Evolutionary conservation across 1,139 yeast genomes (phyloP), one percentile per base, ranked within the genome.

Genomic region (Yamadazyma siamensis): DNA sequence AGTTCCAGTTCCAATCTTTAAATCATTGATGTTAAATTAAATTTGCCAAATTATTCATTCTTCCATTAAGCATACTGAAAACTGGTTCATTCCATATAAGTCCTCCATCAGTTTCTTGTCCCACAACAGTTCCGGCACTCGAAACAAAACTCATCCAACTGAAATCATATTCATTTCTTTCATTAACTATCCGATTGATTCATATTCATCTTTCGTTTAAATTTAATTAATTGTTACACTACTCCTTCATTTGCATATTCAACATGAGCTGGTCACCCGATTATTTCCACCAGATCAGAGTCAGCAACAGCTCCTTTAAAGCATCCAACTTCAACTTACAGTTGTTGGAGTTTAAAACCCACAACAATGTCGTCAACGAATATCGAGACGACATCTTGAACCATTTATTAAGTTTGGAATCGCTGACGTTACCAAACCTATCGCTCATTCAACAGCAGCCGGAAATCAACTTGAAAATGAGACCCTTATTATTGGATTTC

Each of bases 401-500:
- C 29, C 73, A 68, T 40, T 52, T 65, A 36, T 46, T 66, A 27
- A 26, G 42, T 10, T 46, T 65, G 44, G 74, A 70, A 39, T 30
- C 49, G 12, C 42, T 45, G 23, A 57, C 68, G 1, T 37, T 54
- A 20, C 73, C 75, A 20, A 60, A 53, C 38, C 52, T 67, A 31
- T 43, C 56, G 29, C 54, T 69, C 34, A 69, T 70, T 36, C 71
- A 66, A 43, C 74, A 68, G 46, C 76, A 70, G 47, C 76, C 75
- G 3, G 75, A 70, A 40, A 70, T 70, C 47, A 68, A 62, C 39
- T 49, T 70, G 34, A 64, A 65, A 31, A 70, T 70, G 76, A 51
- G 76, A 31, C 75, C 75, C 4, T 52, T 68, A 34, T 56, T 75
- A 31, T 55, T 75, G 28, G 78, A 73, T 48, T 72, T 74, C 35